A percentile compares a stretch with the other conserved stretches of the same genome.
Evolutionary conservation across 441 rosid species (phyloP).

Genomic region (Erodium moschatum): DNA sequence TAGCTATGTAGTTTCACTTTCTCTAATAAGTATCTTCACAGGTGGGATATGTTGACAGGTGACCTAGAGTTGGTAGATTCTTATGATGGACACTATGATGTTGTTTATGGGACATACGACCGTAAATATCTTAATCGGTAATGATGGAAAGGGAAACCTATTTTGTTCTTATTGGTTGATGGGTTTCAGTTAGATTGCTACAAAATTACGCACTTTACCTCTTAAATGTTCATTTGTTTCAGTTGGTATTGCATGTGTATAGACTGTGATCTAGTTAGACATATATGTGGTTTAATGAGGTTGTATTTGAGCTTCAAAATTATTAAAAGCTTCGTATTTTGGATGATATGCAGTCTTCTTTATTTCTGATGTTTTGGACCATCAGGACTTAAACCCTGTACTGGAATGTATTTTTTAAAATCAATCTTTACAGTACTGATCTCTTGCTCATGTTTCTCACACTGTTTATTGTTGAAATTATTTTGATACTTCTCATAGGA

Average conservation of each 20-base stretch:
- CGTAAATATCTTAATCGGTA: constrained; percentile 84
- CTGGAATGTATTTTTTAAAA: background rate
- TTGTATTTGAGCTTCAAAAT: background rate
- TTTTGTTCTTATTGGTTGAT: background rate
- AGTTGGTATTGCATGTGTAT: constrained; percentile 3
- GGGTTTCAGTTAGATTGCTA: background rate
- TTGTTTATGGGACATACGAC: constrained; percentile 73
- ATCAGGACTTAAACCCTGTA: background rate
- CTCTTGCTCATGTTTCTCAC: constrained; percentile 1
- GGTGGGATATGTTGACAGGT: constrained; percentile 96
- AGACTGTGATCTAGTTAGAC: constrained; percentile 5
- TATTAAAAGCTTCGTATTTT: background rate
- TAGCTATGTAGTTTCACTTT: constrained; percentile 22
- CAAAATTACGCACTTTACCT: constrained; percentile 2
- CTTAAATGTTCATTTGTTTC: background rate
- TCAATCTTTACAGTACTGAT: background rate
- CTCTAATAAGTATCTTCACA: constrained; percentile 35
- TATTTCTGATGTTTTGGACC: background rate
- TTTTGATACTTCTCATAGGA: constrained; percentile 7
- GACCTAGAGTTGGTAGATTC: constrained; percentile 81
- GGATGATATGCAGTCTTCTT: background rate
- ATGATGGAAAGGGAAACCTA: constrained; percentile 7
- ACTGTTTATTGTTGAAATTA: background rate
- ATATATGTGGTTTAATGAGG: background rate
- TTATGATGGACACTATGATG: constrained; percentile 82